Base-by-base conservation (phyloP, 2,329 filamentous ascomycete genomes). In the Pyricularia pennisetigena region DNA sequence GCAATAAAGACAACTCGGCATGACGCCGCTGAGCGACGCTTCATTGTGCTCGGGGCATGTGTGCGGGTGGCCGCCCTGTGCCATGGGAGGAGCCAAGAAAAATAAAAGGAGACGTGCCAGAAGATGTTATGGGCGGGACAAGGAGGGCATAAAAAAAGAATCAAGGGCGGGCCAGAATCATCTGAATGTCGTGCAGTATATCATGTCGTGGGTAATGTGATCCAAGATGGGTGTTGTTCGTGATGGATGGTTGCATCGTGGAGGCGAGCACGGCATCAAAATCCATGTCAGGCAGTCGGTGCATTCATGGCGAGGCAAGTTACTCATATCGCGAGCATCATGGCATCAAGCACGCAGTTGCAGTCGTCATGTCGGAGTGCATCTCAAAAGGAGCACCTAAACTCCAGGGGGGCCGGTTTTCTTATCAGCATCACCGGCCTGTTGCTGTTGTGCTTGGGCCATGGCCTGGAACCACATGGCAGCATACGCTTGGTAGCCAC, bases 401-500 rank as follows among this genome's bases (percentile, higher is more conserved):
- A 57, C 35, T 62, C 66, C 66, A 59, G 66, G 66, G 24, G 66
- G 54, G 23, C 57, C 57, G n/a, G 59, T 62, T 29, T 61, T 61
- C 29, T 67, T 67, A 49, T 67, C 65, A 29, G 28, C 66, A 24
- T 63, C 66, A 61, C 54, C 66, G 26, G 29, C 2, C 24, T 62
- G 66, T 57, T 29, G 8, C 70, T 77, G 76, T 68, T 78, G 76
- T 20, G 76, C 75, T 75, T 78, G 76, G 20, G 76, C 75, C 75
- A 85, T 74, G 32, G 90, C 90, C 75, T 91, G 88, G 79, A 93
- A 94, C 91, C 91, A 95, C 73, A 94, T 83, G 59, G 90, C 87
- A 69, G 93, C 79, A 76, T 94, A 95, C 73, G 90, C 90, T 73
- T 93, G 86, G 78, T 94, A 94, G 70, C 92, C 92, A 72, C 92